Conservation (phyloP, 495 filamentous ascomycete genomes). For the Podospora didyma region DNA sequence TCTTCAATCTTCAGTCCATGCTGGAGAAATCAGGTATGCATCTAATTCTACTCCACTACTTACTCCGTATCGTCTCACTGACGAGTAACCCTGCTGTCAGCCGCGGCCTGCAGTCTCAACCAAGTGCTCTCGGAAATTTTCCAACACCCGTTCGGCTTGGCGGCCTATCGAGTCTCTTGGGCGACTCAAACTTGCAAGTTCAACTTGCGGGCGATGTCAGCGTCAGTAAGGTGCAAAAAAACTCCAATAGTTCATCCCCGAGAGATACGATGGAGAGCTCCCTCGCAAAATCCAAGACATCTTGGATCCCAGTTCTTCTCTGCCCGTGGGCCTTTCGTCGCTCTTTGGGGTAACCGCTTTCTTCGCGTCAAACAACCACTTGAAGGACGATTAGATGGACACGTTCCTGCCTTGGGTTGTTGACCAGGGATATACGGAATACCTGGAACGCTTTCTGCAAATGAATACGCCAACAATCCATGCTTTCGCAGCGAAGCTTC, state of each 20-base stretch:
- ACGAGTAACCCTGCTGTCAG: no score
- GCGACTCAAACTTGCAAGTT: background rate
- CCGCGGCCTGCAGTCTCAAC: no score
- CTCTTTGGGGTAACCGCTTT: slow-evolving; percentile 1
- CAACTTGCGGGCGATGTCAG: no score
- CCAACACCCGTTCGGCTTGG: no score
- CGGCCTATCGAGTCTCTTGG: no score
- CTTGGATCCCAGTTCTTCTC: background rate
- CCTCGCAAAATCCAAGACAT: background rate
- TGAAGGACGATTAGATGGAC: background rate
- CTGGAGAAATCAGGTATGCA: no score
- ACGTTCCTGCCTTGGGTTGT: background rate
- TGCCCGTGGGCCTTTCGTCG: background rate
- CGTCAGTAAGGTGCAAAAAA: background rate
- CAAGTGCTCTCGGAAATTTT: no score
- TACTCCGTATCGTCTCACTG: no score
- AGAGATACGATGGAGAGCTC: slow-evolving; percentile 5
- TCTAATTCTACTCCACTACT: no score
- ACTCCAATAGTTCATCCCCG: background rate
- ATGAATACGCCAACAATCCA: slow-evolving; percentile 2
- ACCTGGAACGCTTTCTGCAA: background rate
- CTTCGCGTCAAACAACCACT: slow-evolving; percentile 4
- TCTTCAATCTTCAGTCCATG: no score
- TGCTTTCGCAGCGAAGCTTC: slow-evolving; percentile 1
- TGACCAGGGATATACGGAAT: background rate